phyloP scores from a whole-genome alignment of 306 rosid genomes.

The Rubus parviflorus region DNA sequence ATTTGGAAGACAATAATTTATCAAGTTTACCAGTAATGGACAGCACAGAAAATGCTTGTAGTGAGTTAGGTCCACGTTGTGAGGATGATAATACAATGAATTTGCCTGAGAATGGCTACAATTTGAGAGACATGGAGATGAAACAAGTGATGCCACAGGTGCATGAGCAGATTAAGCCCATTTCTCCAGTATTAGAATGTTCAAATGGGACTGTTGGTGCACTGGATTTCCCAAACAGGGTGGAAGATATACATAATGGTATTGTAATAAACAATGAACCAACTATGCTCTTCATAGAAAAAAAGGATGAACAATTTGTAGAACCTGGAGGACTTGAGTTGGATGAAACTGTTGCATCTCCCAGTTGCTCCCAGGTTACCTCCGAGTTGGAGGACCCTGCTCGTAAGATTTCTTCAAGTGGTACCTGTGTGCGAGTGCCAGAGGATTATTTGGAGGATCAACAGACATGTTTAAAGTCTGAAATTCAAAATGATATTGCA shows the following conservation, averaged over 20 bases:
- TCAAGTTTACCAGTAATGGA: constrained; percentile 37
- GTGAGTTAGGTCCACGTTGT: constrained; percentile 26
- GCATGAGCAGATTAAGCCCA: constrained; percentile 29
- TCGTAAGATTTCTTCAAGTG: constrained; percentile 47
- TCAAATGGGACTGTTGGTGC: constrained; percentile 43
- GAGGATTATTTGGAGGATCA: constrained; percentile 49
- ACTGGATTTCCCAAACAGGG: constrained; percentile 50
- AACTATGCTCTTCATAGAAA: constrained; percentile 36
- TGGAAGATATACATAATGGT: constrained; percentile 52
- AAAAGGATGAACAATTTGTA: constrained; percentile 38
- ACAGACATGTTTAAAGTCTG: constrained; percentile 46
- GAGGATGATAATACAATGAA: constrained; percentile 38
- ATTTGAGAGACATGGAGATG: constrained; percentile 39
- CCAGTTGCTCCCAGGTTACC: constrained; percentile 62
- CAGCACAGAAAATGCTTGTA: constrained; percentile 30
- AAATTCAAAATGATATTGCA: constrained; percentile 37
- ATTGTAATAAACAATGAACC: constrained; percentile 54
- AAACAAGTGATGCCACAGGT: constrained; percentile 39
- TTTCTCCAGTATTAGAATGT: constrained; percentile 38
- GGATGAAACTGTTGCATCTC: constrained; percentile 52
- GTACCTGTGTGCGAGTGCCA: constrained; percentile 30
- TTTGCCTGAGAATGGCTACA: constrained; percentile 47
- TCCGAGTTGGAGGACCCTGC: constrained; percentile 57
- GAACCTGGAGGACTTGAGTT: constrained; percentile 36
- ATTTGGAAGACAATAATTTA: constrained; percentile 51